Conservation (phyloP, 805 yeast genomes). For the Candida golubevii region DNA sequence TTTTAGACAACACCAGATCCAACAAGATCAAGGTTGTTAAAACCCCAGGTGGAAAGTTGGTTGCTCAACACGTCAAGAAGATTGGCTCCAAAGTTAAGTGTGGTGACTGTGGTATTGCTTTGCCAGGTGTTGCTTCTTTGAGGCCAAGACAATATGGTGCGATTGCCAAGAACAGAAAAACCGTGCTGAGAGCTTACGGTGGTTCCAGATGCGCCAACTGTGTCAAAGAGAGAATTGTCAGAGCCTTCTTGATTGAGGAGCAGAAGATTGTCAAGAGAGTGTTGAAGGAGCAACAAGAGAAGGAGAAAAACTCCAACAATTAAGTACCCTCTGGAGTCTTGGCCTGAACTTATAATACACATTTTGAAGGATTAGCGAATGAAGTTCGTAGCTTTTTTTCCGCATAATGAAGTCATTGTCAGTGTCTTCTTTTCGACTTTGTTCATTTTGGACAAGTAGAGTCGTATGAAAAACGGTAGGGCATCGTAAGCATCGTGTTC, state of each 20-base stretch:
- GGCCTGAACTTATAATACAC: constrained; percentile 14
- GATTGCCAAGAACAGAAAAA: constrained; percentile 93
- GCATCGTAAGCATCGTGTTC: no score
- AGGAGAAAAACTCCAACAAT: constrained; percentile 51
- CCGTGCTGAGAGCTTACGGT: constrained; percentile 99
- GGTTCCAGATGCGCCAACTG: constrained; percentile 98
- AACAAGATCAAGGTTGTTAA: constrained; percentile 99
- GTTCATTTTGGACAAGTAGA: no score
- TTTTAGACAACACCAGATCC: constrained; percentile 95
- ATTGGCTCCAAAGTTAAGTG: constrained; percentile 80
- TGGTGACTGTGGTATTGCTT: constrained; percentile 81
- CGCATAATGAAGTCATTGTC: no score
- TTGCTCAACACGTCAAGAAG: constrained; percentile 97
- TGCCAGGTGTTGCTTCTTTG: constrained; percentile 86
- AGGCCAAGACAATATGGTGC: constrained; percentile 98
- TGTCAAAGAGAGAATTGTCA: constrained; percentile 98
- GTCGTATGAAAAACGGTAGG: no score
- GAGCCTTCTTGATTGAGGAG: constrained; percentile 99
- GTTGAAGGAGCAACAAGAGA: constrained; percentile 91
- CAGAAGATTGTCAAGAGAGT: constrained; percentile 99
- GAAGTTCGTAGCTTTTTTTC: no score
- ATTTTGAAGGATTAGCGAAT: background rate
- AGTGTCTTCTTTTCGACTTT: no score
- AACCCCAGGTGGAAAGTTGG: constrained; percentile 99
- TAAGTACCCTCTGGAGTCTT: constrained; percentile 6